Evolutionary conservation across 2,329 filamentous ascomycete genomes (phyloP).

Genomic region (Magnaporthiopsis incrustans): DNA sequence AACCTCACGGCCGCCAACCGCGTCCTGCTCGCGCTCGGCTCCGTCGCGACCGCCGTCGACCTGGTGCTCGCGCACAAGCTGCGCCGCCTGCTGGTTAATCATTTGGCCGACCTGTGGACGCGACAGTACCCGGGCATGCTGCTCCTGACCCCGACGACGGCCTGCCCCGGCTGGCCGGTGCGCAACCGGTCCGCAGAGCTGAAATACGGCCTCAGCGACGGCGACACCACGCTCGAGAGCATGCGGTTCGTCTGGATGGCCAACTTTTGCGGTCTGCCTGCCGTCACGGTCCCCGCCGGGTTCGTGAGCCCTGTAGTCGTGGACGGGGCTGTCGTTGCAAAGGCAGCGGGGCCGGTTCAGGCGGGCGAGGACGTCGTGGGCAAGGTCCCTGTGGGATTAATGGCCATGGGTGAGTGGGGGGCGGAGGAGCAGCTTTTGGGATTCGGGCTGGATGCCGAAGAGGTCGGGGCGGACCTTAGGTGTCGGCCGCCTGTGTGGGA

Average conservation of each 20-base stretch:
- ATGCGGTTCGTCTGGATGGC: conserved; percentile 45
- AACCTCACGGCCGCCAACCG: conserved; percentile 54
- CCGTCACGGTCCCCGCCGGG: conserved; percentile 36
- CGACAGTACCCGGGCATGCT: conserved; percentile 55
- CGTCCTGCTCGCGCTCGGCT: conserved; percentile 56
- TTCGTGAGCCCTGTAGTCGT: conserved; percentile 30
- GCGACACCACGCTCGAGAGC: conserved; percentile 34
- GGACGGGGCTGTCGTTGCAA: conserved; percentile 18
- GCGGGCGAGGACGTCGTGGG: conserved; percentile 25
- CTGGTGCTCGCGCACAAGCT: conserved; percentile 63
- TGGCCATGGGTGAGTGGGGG: conserved; percentile 49
- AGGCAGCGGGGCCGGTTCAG: conserved; percentile 18
- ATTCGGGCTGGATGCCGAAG: conserved; percentile 40
- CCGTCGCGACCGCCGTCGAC: conserved; percentile 55
- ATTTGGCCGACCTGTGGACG: conserved; percentile 58
- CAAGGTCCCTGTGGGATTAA: conserved; percentile 43
- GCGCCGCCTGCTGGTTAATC: conserved; percentile 60
- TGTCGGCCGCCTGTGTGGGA: conserved; percentile 33
- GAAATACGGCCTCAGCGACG: conserved; percentile 34
- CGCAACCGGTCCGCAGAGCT: conserved; percentile 25
- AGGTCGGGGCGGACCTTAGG: conserved; percentile 25
- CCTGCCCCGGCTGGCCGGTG: conserved; percentile 38
- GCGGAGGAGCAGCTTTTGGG: conserved; percentile 38
- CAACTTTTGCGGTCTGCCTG: conserved; percentile 41
- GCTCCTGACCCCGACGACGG: conserved; percentile 62